Base-by-base conservation (phyloP, 768 basidiomycete genomes). In the Albatrellus ellisii region DNA sequence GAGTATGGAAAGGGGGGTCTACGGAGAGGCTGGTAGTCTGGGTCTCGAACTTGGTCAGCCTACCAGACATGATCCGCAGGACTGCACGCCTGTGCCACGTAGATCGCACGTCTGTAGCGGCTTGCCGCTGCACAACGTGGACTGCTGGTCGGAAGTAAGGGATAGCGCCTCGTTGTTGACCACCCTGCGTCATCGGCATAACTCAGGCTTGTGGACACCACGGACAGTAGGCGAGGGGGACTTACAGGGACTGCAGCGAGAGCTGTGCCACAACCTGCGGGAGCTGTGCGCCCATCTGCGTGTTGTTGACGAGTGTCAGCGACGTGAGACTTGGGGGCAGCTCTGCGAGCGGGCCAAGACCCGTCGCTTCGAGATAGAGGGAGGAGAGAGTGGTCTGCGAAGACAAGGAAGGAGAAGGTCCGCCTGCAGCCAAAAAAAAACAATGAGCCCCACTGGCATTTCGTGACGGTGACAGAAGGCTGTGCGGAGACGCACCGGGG, bases 361-460 rank as follows among this genome's bases (percentile, higher is more conserved):
- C 57, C 5, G 69, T 70, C 3, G 63, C 56, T 52, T 68, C 59
- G 4, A 69, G 50, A 33, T 65, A 59, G 25, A 73, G 53, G n/a
- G 53, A 61, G 26, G 58, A 50, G 8, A 72, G 58, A 17, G 54
- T 46, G 14, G 62, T 60, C 45, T 69, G 50, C 14, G 61, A 59
- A 3, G 49, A 48, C 42, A 72, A 66, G 15, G 50, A 46, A 2
- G 70, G 67, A 7, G 72, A 54, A 10, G 59, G 45, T 15, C 70
- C 70, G 43, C 63, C 67, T 69, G 46, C 29, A 21, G 1, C 36
- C 21, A 27, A 34, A 10, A 17, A 36, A 20, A 36, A 17, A 36
- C 18, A 21, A 36, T 11, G 20, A 18, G 15, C 25, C 26, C n/a
- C 35, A 18, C 38, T 25, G 45, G 31, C 6, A 7, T 9, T 27